A percentile compares a stretch with the other conserved stretches of the same genome.
phyloP scores from a whole-genome alignment of 75 land plant species.

The Picea glauca region DNA sequence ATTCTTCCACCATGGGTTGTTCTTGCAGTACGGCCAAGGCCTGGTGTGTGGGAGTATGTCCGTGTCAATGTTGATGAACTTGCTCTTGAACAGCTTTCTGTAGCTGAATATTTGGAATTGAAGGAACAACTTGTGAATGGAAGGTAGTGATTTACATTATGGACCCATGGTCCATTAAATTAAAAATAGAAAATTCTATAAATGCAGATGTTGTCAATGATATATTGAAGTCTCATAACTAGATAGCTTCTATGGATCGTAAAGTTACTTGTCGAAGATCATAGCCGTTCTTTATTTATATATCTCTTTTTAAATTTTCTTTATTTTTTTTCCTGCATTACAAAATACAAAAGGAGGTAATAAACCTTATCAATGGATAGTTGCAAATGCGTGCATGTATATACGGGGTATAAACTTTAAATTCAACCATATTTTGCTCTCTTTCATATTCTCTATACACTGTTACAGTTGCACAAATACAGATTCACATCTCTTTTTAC shows the following conservation, averaged over 20 bases:
- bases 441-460: too few species aligned
- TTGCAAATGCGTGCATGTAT: not conserved
- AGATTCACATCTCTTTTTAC: too few species aligned
- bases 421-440: too few species aligned
- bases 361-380: not conserved
- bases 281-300: not conserved
- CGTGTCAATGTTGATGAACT: conserved; percentile 64
- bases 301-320: not conserved
- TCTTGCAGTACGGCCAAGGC: conserved; percentile 56
- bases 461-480: too few species aligned
- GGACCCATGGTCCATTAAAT: not conserved
- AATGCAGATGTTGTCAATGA: not conserved
- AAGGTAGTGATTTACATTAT: not conserved
- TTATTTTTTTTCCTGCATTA: not conserved
- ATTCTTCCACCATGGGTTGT: conserved; percentile 56
- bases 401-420: too few species aligned
- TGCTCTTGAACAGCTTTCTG: conserved; percentile 38
- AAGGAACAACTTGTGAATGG: conserved; percentile 45
- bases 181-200: not conserved
- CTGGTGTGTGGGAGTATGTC: conserved; percentile 66
- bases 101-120: conserved; percentile 49
- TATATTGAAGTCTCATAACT: not conserved
- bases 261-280: not conserved
- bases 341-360: not conserved
- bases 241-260: not conserved